These are phyloP conservation scores for Beauveria scarabaeidicola DNA, from an alignment of 2,329 filamentous ascomycete species.

Conservation along the genomic window DNA sequence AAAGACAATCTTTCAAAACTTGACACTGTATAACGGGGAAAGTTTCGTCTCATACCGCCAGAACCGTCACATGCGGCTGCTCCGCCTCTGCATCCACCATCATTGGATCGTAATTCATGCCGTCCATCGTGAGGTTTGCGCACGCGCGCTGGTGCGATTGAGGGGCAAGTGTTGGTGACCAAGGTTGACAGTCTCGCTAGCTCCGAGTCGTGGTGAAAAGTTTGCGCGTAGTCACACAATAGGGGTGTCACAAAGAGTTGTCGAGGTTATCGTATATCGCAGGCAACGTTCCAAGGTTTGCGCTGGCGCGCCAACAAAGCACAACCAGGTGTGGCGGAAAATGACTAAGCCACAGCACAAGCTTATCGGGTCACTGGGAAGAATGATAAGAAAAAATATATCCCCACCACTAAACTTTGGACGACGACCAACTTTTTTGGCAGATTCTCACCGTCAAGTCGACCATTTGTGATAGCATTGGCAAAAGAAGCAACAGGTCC, in stretches of 20 bases:
- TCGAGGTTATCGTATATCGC: not conserved
- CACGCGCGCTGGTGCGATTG: constrained; percentile 3
- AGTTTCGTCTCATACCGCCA: constrained; percentile 37
- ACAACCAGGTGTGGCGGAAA: not conserved
- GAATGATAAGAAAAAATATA: constrained; percentile 10
- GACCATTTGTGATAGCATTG: not conserved
- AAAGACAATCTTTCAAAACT: not conserved
- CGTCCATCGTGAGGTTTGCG: constrained; percentile 25
- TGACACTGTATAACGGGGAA: not conserved
- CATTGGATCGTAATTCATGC: constrained; percentile 54
- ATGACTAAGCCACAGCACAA: constrained; percentile 10
- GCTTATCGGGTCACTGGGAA: constrained; percentile 1
- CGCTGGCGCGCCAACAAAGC: not conserved
- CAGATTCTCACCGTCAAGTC: not conserved
- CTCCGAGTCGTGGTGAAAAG: not conserved
- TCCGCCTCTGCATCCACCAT: constrained; percentile 50
- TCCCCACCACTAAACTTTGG: constrained; percentile 7
- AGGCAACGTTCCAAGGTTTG: not conserved
- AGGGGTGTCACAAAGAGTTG: not conserved
- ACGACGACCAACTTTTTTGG: constrained; percentile 1
- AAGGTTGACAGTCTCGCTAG: not conserved
- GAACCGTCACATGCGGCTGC: constrained; percentile 51
- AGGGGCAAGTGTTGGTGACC: not conserved
- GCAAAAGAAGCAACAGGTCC: not conserved
- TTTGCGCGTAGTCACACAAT: not conserved